phyloP scores from a whole-genome alignment of 257 asterid species.

The Solanum paucissectum region DNA sequence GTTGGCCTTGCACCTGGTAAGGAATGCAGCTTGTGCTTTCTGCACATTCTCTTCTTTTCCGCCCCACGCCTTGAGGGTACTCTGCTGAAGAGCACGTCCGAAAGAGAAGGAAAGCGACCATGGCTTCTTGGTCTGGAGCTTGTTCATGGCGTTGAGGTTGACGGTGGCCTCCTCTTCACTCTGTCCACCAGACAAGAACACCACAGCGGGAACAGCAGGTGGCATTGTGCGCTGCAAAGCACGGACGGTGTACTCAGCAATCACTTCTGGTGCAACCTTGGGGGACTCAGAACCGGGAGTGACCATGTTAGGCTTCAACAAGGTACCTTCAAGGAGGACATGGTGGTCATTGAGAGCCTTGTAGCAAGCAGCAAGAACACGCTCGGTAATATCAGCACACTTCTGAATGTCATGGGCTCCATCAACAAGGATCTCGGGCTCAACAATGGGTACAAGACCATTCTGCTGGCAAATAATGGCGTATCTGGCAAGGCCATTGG shows the following conservation, averaged over 20 bases:
- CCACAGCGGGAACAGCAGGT: constrained; percentile 52
- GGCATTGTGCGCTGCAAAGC: constrained; percentile 65
- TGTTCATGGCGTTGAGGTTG: constrained; percentile 56
- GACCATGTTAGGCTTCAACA: constrained; percentile 60
- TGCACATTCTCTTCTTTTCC: constrained; percentile 38
- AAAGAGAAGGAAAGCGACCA: constrained; percentile 48
- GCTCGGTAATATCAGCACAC: constrained; percentile 55
- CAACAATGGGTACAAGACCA: constrained; percentile 54
- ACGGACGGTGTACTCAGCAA: constrained; percentile 53
- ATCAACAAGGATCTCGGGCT: constrained; percentile 63
- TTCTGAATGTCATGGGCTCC: constrained; percentile 45
- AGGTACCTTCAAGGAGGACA: constrained; percentile 51
- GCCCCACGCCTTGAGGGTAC: constrained; percentile 58
- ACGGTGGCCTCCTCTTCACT: constrained; percentile 55
- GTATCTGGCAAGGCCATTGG: constrained; percentile 52
- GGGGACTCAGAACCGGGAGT: constrained; percentile 53
- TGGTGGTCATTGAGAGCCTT: constrained; percentile 59
- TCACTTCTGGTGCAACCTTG: constrained; percentile 49
- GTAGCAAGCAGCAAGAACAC: constrained; percentile 61
- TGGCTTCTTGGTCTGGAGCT: constrained; percentile 50
- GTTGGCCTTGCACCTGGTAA: constrained; percentile 51
- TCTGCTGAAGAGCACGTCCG: constrained; percentile 58
- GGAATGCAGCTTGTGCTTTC: constrained; percentile 45
- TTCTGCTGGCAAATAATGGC: constrained; percentile 63
- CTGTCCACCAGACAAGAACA: constrained; percentile 57